Base-by-base conservation (phyloP, 176 grass and related monocot species). In the Cenchrus fungigraminus region DNA sequence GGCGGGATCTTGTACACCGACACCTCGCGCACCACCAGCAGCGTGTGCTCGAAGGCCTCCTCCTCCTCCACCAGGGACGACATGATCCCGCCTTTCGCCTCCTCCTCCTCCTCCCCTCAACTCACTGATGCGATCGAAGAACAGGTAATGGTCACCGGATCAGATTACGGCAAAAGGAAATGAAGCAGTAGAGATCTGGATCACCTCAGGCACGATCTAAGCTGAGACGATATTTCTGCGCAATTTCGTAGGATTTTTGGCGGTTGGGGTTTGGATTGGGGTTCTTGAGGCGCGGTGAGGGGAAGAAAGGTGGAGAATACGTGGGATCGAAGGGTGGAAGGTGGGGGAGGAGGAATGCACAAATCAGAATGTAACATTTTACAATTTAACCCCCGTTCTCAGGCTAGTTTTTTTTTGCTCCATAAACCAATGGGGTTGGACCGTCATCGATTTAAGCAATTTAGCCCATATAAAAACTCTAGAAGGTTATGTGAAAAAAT, bases 1-100 rank as follows among this genome's bases (percentile, higher is more conserved):
- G 97, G 93, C 61, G 93, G 94, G 86, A 99, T 99, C 91, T 99
- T 96, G 88, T 94, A 99, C 78, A 94, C 94, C 31, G 86, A 89
- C 59, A 96, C 97, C 88, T 99, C 97, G 0, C 97, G 94, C 88
- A 99, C 93, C 86, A 99, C 94, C 60, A 99, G 86, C 49, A 99
- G 86, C 76, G 94, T 99, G 92, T 97, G 97, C 88, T 99, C 94
- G 78, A 97, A 99, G 51, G 94, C 31, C 82, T 99, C 97, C 79
- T 99, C 97, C 65, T 94, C 94, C 65, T 94, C 97, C 4, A 51
- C 51, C 12, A 79, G 25, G 59, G 83, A 76, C 45, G 83, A 76
- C 65, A 90, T 90, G 87, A 52, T 59, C 37, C 47, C 5, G 37
- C 67, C 62, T 51, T 76, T 76, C 69, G n/a, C 22, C 51, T 47